Evolutionary conservation across 192 early-diverging fungal species (phyloP).

Genomic region (Endogone sp.): DNA sequence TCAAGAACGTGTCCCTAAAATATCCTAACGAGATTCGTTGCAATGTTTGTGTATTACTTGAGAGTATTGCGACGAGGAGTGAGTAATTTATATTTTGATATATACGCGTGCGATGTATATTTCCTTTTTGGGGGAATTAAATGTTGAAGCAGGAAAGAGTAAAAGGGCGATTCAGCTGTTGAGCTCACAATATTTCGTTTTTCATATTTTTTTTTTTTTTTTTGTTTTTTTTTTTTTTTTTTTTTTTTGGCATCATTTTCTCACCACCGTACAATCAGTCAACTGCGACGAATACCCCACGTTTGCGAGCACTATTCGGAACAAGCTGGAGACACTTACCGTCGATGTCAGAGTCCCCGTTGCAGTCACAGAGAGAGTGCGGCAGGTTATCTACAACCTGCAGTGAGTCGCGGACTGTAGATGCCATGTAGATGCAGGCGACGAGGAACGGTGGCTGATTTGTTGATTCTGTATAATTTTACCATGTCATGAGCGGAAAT

Average conservation of each 20-base stretch:
- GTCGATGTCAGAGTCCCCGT: too few relatives aligned
- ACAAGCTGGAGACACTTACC: background rate
- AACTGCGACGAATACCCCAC: background rate
- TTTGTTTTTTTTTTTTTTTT: background rate
- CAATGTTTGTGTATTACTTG: constrained; percentile 45
- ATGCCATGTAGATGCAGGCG: too few relatives aligned
- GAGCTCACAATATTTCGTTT: too few relatives aligned
- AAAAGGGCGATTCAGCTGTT: too few relatives aligned
- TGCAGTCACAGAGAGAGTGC: background rate
- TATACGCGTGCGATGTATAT: too few relatives aligned
- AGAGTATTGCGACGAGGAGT: constrained; percentile 29
- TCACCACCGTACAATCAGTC: background rate
- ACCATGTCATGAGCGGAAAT: too few relatives aligned
- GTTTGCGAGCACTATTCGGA: background rate
- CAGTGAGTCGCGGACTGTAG: too few relatives aligned
- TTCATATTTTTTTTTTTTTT: background rate
- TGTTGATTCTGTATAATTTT: too few relatives aligned
- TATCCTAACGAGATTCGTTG: constrained; percentile 44
- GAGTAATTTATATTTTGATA: too few relatives aligned
- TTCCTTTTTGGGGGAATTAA: too few relatives aligned
- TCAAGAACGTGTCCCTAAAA: constrained; percentile 26
- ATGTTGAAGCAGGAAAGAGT: background rate
- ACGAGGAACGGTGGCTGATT: too few relatives aligned
- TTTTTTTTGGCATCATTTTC: background rate
- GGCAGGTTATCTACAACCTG: background rate